Evolutionary conservation across 2,329 filamentous ascomycete species (phyloP), one percentile per base, ranked within the genome.

Genomic region (Bipolaris bicolor): DNA sequence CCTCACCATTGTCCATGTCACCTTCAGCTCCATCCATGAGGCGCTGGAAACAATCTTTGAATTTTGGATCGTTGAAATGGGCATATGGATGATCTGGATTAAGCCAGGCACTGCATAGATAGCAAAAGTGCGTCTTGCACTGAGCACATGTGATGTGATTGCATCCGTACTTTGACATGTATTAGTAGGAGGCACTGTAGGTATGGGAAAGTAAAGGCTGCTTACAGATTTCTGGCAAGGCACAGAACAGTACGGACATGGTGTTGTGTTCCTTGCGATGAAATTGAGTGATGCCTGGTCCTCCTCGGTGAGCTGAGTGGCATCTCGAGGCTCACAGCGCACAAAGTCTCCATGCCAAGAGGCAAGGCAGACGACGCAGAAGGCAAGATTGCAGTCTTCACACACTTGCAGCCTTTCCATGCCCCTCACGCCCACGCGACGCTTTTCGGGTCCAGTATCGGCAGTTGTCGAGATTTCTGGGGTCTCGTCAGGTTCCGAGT

Each of bases 341-440:
- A 84, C 83, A 62, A 92, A 89, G 64, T 95, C 91, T 59, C 95
- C 95, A 72, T 99, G 95, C 95, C 95, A 99, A n/a, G 90, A 89
- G 71, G 90, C 83, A 41, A 83, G 82, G 66, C 87, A 90, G n/a
- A 87, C 80, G 33, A 80, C 81, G 78, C 95, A 99, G 74, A 99
- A 99, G 11, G 95, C 94, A 67, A 95, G 61, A 0, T 49, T 68
- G 46, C 67, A 70, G 71, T 96, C 91, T 73, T 93, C 91, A 76
- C 95, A 99, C 44, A 98, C 88, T 26, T 88, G 85, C 0, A 98
- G 81, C 9, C 91, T 84, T 49, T 95, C 90, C 63, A 71, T 71
- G n/a, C 83, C 82, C 52, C 81, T 74, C 61, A 84, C 74, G 11
- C 81, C 69, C 3, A 63, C 58, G 4, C 54, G 69, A 55, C 62